Evolutionary conservation across 1,284 basidiomycete species (phyloP), one percentile per base, ranked within the genome.

Genomic region (Rhodotorula mucilaginosa): DNA sequence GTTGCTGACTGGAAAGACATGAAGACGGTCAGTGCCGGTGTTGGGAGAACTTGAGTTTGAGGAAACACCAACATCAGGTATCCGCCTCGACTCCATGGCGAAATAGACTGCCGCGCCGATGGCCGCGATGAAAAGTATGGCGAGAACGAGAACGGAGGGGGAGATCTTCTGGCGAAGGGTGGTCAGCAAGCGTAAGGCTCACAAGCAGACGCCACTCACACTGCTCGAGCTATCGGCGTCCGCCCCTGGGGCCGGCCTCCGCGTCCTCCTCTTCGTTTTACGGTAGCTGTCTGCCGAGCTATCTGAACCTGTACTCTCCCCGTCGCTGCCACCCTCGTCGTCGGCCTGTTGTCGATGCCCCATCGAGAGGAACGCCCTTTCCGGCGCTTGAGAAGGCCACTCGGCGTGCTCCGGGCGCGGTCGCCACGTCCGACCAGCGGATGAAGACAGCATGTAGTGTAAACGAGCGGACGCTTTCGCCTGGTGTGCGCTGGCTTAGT

Each of bases 21-120:
- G 23, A 23, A 52, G 2, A 1, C 12, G 10, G 51, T n/a, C 21
- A n/a, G 19, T 10, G 3, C 51, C 8, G n/a, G 19, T n/a, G 3
- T 21, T n/a, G 21, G n/a, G 3, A 15, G 4, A 23, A 3, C 0
- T 23, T 1, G 3, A 26, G 1, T 52, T 8, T 3, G 21, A 52
- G 51, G 12, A 52, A 21, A 52, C 1, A 52, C 39, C 10, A 44
- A 44, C 39, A 44, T 44, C 12, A 8, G 39, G 39, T 52, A 52
- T 52, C 18, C 51, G n/a, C 23, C 51, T n/a, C 29, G 26, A 5
- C 29, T 18, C 26, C 23, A 54, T 23, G 29, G 51, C 63, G 21
- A 52, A 68, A 21, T 68, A 68, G 16, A 64, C 39, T 5, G 61
- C 67, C 15, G 46, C 21, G 0, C 39, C 57, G 2, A 23, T 12